Evolutionary conservation across 345 rosid species (phyloP).

Genomic region (Sonneratia alba): DNA sequence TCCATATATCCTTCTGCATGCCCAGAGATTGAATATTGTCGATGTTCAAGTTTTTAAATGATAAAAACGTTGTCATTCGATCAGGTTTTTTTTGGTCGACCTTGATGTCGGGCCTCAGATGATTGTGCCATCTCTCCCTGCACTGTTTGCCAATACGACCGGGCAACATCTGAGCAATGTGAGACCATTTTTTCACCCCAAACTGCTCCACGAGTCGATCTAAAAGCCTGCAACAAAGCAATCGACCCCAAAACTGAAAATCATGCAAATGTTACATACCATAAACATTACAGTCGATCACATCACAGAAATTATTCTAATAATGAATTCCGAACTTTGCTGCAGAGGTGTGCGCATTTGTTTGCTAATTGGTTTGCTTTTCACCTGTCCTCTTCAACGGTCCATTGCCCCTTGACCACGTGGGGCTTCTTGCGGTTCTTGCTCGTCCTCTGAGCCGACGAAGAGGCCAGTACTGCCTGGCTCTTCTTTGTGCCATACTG

Average conservation of each 20-base stretch:
- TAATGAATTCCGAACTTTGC: no score
- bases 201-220: constrained; percentile 34
- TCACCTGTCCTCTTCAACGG: constrained; percentile 79
- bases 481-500: constrained; percentile 19
- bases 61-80: background rate
- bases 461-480: constrained; percentile 7
- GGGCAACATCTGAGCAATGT: constrained; percentile 40
- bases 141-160: constrained; percentile 84
- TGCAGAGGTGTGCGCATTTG: no score
- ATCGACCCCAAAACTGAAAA: no score
- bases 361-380: no score
- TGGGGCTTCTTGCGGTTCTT: constrained; percentile 46
- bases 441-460: constrained; percentile 21
- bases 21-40: background rate
- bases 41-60: background rate
- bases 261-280: no score
- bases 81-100: constrained; percentile 13
- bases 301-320: no score
- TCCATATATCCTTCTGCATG: constrained; percentile 9
- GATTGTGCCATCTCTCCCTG: constrained; percentile 89
- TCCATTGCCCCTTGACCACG: constrained; percentile 90
- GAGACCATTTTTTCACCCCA: constrained; percentile 68
- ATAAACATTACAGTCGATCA: no score
- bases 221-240: constrained; percentile 27
- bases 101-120: constrained; percentile 75